Conservation (phyloP, 1,284 basidiomycete species). For the Sanguinoderma infundibulare region DNA sequence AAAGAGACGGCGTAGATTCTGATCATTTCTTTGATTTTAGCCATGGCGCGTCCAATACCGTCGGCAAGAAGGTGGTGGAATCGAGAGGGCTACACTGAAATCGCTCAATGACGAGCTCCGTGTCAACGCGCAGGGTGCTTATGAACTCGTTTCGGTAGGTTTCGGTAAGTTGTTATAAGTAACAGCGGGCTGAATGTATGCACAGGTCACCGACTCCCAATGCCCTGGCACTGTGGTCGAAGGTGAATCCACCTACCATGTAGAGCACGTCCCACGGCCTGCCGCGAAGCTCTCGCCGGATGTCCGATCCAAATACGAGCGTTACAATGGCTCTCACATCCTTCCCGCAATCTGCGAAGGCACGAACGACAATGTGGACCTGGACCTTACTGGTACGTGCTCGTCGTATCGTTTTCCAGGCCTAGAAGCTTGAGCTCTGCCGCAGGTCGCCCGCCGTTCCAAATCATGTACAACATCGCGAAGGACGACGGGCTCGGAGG, state of each 20-base stretch:
- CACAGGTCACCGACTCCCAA: conserved; percentile 78
- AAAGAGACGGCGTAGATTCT: conserved; percentile 6
- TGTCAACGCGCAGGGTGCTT: conserved; percentile 75
- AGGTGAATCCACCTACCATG: conserved; percentile 66
- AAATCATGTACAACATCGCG: conserved; percentile 82
- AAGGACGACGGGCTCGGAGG: conserved; percentile 62
- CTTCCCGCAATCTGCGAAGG: conserved; percentile 84
- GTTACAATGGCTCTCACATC: conserved; percentile 70
- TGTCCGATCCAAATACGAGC: conserved; percentile 56
- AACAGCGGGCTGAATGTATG: background rate
- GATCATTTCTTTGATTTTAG: conserved; percentile 42
- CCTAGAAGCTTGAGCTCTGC: conserved; percentile 6
- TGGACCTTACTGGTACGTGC: conserved; percentile 71
- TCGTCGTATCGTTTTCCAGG: background rate
- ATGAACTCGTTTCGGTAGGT: conserved; percentile 74
- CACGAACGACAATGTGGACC: conserved; percentile 76
- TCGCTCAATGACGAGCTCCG: conserved; percentile 75
- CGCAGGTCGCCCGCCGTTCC: conserved; percentile 82
- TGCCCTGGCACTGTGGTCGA: conserved; percentile 78
- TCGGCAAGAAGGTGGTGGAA: conserved; percentile 51
- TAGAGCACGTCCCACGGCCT: conserved; percentile 81
- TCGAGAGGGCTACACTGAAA: conserved; percentile 52
- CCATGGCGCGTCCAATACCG: conserved; percentile 88
- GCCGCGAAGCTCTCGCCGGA: conserved; percentile 61
- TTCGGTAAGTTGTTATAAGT: too few relatives aligned